Percentiles rank a stretch among this genome's conserved stretches.
phyloP scores from a whole-genome alignment of 805 yeast genomes.

The Saccharomyces kudriavzevii region DNA sequence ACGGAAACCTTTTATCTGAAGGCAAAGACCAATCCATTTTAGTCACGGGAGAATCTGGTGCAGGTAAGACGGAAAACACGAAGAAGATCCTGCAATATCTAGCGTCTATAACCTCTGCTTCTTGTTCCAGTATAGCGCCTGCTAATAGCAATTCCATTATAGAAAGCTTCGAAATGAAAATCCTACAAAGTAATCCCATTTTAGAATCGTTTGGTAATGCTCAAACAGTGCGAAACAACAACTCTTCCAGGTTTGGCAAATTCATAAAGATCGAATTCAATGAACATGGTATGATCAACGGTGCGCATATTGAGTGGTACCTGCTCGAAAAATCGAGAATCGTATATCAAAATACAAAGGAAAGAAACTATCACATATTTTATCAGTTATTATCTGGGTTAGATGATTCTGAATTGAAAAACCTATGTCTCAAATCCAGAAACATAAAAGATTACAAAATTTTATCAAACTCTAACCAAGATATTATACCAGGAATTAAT shows the following conservation, averaged over 20 bases:
- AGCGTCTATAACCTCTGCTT: conserved; percentile 55
- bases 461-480: conserved; percentile 43
- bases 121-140: conserved; percentile 4
- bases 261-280: conserved; percentile 81
- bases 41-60: conserved; percentile 99
- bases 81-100: conserved; percentile 89
- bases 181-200: conserved; percentile 89
- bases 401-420: conserved; percentile 32
- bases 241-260: conserved; percentile 95
- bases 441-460: conserved; percentile 33
- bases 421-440: conserved; percentile 34
- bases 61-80: conserved; percentile 97
- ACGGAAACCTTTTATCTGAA: conserved; percentile 60
- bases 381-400: conserved; percentile 77
- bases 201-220: conserved; percentile 96
- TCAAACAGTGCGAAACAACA: conserved; percentile 86
- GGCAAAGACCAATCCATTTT: conserved; percentile 78
- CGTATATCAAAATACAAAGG: conserved; percentile 60
- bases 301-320: conserved; percentile 94
- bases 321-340: conserved; percentile 90
- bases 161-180: conserved; percentile 66
- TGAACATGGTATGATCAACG: conserved; percentile 55
- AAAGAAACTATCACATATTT: conserved; percentile 89
- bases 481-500: conserved; percentile 62
- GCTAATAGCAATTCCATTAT: conserved; percentile 11